Evolutionary conservation across 495 filamentous ascomycete species (phyloP), one percentile per base, ranked within the genome.

Genomic region (Aspergillus homomorphus): DNA sequence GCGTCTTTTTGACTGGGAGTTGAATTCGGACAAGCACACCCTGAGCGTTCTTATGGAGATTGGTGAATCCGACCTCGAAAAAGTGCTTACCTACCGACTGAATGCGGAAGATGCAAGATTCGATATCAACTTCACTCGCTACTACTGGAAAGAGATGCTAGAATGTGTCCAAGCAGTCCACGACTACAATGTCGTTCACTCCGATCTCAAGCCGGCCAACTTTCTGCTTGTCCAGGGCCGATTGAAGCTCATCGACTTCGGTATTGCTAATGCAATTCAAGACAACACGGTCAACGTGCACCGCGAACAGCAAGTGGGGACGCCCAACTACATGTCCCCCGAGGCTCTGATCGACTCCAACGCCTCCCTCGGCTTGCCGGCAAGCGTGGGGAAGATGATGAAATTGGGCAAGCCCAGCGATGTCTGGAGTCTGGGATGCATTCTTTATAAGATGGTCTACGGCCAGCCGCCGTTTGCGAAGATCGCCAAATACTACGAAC

Each of bases 71-170:
- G 95, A 98, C 66, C 80, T 98, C 66, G 89, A 92, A 63, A 90
- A 89, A 53, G 86, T 97, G 18, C 84, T 98, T 26, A 87, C 82
- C 7, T 83, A 86, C 38, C 84, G 87, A 26, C 74, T 88, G 30
- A 87, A 89, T 50, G 77, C 84, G 0, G 90, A 92, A 62, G 84
- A 89, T 57, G 84, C 89, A 33, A 76, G 75, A 24, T 88, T 98
- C 56, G 94, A 98, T 67, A 80, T 89, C 10, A 88, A 86, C 51
- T 98, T 97, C 64, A 89, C 92, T n/a, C 88, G 94, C 9, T 91
- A 90, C 73, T 96, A 96, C 77, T 98, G 94, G 94, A 91, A 92
- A 66, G 94, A 98, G 74, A 98, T 98, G 95, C 88, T 98, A 4
- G 90, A 95, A 65, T 98, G 94, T 71, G 87, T 98, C 4, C 82